A percentile compares a stretch with the other conserved stretches of the same genome.
Evolutionary conservation across 2,329 filamentous ascomycete species (phyloP).

Genomic region (Graphiopsis chlorocephala): DNA sequence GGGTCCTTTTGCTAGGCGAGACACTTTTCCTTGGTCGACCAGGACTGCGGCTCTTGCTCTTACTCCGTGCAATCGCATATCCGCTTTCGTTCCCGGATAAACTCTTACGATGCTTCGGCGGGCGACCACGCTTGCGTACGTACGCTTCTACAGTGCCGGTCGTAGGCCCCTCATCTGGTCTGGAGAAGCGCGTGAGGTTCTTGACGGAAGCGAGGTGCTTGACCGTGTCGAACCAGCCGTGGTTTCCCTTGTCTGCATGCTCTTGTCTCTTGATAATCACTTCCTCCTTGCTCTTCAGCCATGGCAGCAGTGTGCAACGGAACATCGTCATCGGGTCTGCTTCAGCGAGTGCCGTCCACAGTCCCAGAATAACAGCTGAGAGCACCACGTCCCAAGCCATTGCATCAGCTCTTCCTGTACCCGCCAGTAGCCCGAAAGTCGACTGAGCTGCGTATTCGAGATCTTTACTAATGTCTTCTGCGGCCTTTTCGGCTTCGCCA

Average conservation of each 20-base stretch:
- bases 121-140: slow-evolving; percentile 9
- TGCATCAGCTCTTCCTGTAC: neutral
- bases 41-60: slow-evolving; percentile 10
- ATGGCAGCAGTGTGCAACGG: slow-evolving; percentile 4
- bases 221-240: slow-evolving; percentile 4
- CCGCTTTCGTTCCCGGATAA: slow-evolving; percentile 6
- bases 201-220: slow-evolving; percentile 11
- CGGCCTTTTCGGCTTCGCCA: neutral
- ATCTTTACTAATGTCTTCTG: neutral
- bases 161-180: slow-evolving; percentile 9
- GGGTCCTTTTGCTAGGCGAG: neutral
- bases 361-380: neutral
- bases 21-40: neutral
- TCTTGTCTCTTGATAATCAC: neutral
- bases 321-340: slow-evolving; percentile 1
- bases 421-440: neutral
- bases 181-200: slow-evolving; percentile 7
- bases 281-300: slow-evolving; percentile 5
- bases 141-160: slow-evolving; percentile 8
- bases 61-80: neutral
- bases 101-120: slow-evolving; percentile 9
- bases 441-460: neutral
- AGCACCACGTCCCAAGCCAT: slow-evolving; percentile 13
- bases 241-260: neutral
- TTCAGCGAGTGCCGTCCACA: slow-evolving; percentile 4